These are phyloP conservation scores for Jacaranda mimosifolia DNA, from an alignment of 257 asterid species.

Conservation along the genomic window DNA sequence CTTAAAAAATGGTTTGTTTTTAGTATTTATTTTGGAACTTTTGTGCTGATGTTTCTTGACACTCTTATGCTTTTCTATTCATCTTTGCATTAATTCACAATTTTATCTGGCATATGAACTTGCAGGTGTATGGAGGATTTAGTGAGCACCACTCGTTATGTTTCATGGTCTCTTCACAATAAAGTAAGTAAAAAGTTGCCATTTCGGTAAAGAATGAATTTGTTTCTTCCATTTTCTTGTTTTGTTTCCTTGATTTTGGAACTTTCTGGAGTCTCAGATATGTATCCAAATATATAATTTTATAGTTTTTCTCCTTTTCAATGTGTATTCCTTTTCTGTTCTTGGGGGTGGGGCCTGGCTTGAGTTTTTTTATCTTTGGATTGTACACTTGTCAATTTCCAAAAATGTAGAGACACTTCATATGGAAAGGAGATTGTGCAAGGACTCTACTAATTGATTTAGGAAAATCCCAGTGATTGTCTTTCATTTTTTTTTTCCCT, in stretches of 20 bases:
- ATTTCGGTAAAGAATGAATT: neutral
- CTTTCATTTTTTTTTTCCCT: neutral
- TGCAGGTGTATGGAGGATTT: slow-evolving; percentile 96
- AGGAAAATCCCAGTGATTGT: slow-evolving; percentile 5
- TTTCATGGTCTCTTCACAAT: slow-evolving; percentile 98
- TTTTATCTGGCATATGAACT: slow-evolving; percentile 30
- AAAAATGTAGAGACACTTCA: neutral
- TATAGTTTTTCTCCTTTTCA: neutral
- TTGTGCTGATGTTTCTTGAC: slow-evolving; percentile 20
- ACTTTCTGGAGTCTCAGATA: slow-evolving; percentile 17
- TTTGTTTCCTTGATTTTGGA: neutral
- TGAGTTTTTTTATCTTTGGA: slow-evolving; percentile 9
- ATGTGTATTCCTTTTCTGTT: neutral
- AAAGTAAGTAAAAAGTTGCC: slow-evolving; percentile 58
- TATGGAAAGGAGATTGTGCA: neutral
- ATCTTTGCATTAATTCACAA: slow-evolving; percentile 4
- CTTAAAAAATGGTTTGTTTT: neutral
- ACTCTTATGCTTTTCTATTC: neutral
- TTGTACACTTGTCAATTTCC: neutral
- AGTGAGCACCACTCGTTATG: slow-evolving; percentile 96
- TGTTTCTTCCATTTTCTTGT: neutral
- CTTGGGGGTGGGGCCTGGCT: neutral
- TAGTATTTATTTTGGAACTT: slow-evolving; percentile 7
- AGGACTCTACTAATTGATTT: slow-evolving; percentile 8
- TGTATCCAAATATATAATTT: neutral